Percentiles rank a stretch among this genome's conserved stretches.
These are phyloP conservation scores for Hymenotorrendiella dingleyae DNA, from an alignment of 2,329 filamentous ascomycete genomes.

Conservation along the genomic window DNA sequence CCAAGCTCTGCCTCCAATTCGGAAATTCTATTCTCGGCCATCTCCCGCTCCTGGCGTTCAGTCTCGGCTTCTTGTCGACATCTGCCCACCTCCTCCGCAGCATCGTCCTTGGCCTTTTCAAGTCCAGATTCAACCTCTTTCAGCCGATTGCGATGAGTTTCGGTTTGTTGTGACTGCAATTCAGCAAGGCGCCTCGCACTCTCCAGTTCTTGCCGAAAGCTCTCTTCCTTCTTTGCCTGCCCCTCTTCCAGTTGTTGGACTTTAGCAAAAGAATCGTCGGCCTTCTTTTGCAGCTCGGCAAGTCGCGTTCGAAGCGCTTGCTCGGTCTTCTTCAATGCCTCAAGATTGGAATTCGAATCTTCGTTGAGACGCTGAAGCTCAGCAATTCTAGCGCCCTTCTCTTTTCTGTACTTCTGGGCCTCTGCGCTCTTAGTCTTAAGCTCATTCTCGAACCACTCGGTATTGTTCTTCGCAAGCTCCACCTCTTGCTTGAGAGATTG, in stretches of 20 bases:
- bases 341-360: conserved; percentile 70
- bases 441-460: conserved; percentile 89
- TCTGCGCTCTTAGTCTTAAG: conserved; percentile 86
- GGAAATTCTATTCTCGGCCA: conserved; percentile 54
- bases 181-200: conserved; percentile 75
- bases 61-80: conserved; percentile 48
- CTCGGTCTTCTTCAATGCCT: conserved; percentile 73
- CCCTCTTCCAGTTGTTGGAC: conserved; percentile 83
- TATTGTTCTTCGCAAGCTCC: conserved; percentile 79
- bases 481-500: conserved; percentile 87
- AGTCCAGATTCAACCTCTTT: conserved; percentile 61
- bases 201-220: conserved; percentile 81
- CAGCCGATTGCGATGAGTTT: conserved; percentile 64
- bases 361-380: conserved; percentile 86
- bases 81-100: conserved; percentile 51
- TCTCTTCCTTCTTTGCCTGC: conserved; percentile 74
- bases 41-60: conserved; percentile 53
- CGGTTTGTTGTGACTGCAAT: conserved; percentile 69
- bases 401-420: conserved; percentile 84
- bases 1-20: conserved; percentile 61
- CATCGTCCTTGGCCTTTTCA: conserved; percentile 55
- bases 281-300: conserved; percentile 78
- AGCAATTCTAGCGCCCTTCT: conserved; percentile 84
- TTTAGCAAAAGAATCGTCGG: conserved; percentile 74
- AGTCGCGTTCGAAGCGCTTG: conserved; percentile 73